These are phyloP conservation scores for Strigomonas culicis DNA, from an alignment of 208 protist genomes.

Conservation along the genomic window DNA sequence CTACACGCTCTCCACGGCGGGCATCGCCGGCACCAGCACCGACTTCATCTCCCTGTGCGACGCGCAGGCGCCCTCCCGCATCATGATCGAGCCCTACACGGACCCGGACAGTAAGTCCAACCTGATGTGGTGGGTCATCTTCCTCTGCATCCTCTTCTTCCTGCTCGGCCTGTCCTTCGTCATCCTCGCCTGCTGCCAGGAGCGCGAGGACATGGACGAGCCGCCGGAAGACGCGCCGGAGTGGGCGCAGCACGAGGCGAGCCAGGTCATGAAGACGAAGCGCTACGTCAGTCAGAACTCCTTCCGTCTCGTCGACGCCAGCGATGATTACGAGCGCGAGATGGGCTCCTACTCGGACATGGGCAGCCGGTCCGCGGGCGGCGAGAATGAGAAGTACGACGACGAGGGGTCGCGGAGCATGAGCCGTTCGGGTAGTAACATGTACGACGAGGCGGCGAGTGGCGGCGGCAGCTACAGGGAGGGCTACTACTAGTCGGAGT, in stretches of 20 bases:
- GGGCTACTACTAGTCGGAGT: not conserved
- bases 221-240: slow-evolving; percentile 43
- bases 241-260: slow-evolving; percentile 32
- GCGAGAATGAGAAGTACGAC: too few species aligned
- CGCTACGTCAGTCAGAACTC: slow-evolving; percentile 31
- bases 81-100: slow-evolving; percentile 19
- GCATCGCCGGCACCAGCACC: slow-evolving; percentile 2
- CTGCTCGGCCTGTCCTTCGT: slow-evolving; percentile 25
- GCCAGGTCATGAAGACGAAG: slow-evolving; percentile 16
- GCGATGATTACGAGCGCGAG: too few species aligned
- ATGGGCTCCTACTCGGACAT: too few species aligned
- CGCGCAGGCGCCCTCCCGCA: slow-evolving; percentile 19
- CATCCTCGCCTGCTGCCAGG: slow-evolving; percentile 29
- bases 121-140: slow-evolving; percentile 35
- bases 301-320: slow-evolving; percentile 19
- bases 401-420: too few species aligned
- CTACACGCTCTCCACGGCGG: not conserved
- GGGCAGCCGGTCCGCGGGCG: too few species aligned
- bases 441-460: too few species aligned
- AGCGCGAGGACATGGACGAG: slow-evolving; percentile 49
- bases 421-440: too few species aligned
- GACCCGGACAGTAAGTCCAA: slow-evolving; percentile 16
- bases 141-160: slow-evolving; percentile 24
- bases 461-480: not conserved
- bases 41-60: slow-evolving; percentile 33